A percentile compares a stretch with the other conserved stretches of the same genome.
phyloP scores from a whole-genome alignment of 495 filamentous ascomycete genomes.

The Hyaloscypha hepaticicola region DNA sequence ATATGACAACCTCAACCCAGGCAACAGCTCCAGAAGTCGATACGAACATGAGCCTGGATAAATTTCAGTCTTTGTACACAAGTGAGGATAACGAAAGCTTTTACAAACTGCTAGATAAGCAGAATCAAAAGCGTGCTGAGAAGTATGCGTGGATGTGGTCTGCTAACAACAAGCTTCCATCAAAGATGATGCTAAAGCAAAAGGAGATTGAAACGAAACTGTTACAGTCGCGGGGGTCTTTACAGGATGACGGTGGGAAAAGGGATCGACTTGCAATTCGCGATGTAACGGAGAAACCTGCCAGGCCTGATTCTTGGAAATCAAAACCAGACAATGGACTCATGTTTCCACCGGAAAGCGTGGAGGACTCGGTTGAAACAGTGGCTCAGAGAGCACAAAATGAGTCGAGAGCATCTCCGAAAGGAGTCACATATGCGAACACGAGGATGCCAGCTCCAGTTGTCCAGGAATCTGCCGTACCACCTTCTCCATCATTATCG shows the following conservation, averaged over 20 bases:
- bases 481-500: slow-evolving; percentile 78
- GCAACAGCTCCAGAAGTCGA: slow-evolving; percentile 54
- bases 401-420: slow-evolving; percentile 72
- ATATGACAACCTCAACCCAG: slow-evolving; percentile 33
- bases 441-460: slow-evolving; percentile 63
- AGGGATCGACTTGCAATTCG: slow-evolving; percentile 56
- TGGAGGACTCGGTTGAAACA: slow-evolving; percentile 69
- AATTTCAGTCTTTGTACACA: slow-evolving; percentile 91
- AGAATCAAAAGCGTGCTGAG: slow-evolving; percentile 77
- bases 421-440: slow-evolving; percentile 77
- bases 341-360: slow-evolving; percentile 79
- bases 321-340: slow-evolving; percentile 72
- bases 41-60: slow-evolving; percentile 74
- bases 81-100: slow-evolving; percentile 97
- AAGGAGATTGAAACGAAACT: slow-evolving; percentile 64
- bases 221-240: slow-evolving; percentile 46
- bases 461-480: slow-evolving; percentile 40
- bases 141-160: slow-evolving; percentile 85
- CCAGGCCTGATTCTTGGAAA: slow-evolving; percentile 77
- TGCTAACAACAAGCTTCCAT: slow-evolving; percentile 80
- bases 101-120: slow-evolving; percentile 86
- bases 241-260: slow-evolving; percentile 50
- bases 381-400: slow-evolving; percentile 63
- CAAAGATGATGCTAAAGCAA: slow-evolving; percentile 81
- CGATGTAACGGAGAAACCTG: slow-evolving; percentile 66